Percentiles rank a stretch among this genome's conserved stretches.
Evolutionary conservation across 2,329 filamentous ascomycete genomes (phyloP).

Genomic region (Aspergillus costaricaensis): DNA sequence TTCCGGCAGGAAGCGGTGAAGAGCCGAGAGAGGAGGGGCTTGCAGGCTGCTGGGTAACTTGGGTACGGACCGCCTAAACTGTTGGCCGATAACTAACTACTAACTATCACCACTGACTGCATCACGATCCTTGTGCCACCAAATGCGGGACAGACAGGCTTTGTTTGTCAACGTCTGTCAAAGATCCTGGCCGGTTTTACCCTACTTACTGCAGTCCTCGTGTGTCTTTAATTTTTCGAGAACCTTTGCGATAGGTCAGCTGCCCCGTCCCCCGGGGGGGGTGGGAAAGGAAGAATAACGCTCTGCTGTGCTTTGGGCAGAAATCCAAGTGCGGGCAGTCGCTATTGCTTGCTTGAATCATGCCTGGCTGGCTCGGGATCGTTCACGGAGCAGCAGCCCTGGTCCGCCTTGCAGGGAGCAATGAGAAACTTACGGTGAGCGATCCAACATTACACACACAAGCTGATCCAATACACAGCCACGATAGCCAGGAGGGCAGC

Average conservation of each 20-base stretch:
- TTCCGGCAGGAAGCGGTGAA: slow-evolving; percentile 20
- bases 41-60: slow-evolving; percentile 16
- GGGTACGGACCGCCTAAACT: slow-evolving; percentile 18
- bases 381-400: slow-evolving; percentile 15
- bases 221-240: slow-evolving; percentile 19
- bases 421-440: slow-evolving; percentile 26
- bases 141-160: slow-evolving; percentile 13
- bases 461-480: slow-evolving; percentile 21
- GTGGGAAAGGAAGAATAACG: neutral
- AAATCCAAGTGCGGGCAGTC: slow-evolving; percentile 21
- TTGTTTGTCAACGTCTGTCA: slow-evolving; percentile 18
- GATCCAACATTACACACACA: slow-evolving; percentile 6
- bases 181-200: slow-evolving; percentile 15
- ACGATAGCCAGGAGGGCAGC: slow-evolving; percentile 8
- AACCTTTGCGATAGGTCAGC: slow-evolving; percentile 14
- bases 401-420: slow-evolving; percentile 23
- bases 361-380: slow-evolving; percentile 8
- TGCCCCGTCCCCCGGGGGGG: neutral
- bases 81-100: slow-evolving; percentile 8
- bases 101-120: slow-evolving; percentile 12
- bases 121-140: neutral
- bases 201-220: slow-evolving; percentile 16
- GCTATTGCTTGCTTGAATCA: slow-evolving; percentile 16
- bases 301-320: slow-evolving; percentile 26
- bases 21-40: slow-evolving; percentile 11